Percentiles rank a stretch among this genome's conserved stretches.
Conservation (phyloP, 768 basidiomycete species). For the Suillus fuscotomentosus region DNA sequence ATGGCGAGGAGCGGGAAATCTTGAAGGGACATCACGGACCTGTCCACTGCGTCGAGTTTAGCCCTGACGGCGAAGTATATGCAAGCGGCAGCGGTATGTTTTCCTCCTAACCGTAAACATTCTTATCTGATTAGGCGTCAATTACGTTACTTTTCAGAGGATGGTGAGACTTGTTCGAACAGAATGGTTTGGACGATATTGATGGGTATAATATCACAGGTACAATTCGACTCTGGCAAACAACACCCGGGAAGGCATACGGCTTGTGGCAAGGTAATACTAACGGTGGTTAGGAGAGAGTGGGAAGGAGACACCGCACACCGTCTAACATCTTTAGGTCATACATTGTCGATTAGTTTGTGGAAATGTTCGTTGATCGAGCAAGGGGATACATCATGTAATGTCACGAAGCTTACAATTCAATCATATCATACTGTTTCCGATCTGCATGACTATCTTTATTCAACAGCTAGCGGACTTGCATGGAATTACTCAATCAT, state of each 20-base stretch:
- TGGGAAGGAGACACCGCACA: constrained; percentile 14
- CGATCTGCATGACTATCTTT: neutral
- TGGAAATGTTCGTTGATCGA: constrained; percentile 19
- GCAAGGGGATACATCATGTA: constrained; percentile 16
- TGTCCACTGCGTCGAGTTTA: constrained; percentile 90
- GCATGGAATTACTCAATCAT: neutral
- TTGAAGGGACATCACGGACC: constrained; percentile 98
- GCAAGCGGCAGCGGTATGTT: constrained; percentile 92
- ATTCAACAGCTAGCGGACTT: neutral
- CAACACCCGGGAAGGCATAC: constrained; percentile 89
- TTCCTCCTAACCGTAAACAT: constrained; percentile 7
- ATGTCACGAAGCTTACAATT: constrained; percentile 15
- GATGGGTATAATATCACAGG: constrained; percentile 41
- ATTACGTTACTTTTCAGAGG: constrained; percentile 48
- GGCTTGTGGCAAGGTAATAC: constrained; percentile 81
- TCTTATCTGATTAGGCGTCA: constrained; percentile 8
- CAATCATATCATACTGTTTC: constrained; percentile 11
- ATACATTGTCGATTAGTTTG: constrained; percentile 13
- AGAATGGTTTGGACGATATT: neutral
- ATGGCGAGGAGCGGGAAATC: constrained; percentile 87
- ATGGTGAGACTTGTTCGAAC: constrained; percentile 42
- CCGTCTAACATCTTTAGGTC: neutral
- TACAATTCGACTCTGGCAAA: constrained; percentile 97
- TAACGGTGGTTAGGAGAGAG: constrained; percentile 39
- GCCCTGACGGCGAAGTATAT: constrained; percentile 96